Evolutionary conservation across 1,139 yeast genomes (phyloP).

Genomic region (Pichia sp.): DNA sequence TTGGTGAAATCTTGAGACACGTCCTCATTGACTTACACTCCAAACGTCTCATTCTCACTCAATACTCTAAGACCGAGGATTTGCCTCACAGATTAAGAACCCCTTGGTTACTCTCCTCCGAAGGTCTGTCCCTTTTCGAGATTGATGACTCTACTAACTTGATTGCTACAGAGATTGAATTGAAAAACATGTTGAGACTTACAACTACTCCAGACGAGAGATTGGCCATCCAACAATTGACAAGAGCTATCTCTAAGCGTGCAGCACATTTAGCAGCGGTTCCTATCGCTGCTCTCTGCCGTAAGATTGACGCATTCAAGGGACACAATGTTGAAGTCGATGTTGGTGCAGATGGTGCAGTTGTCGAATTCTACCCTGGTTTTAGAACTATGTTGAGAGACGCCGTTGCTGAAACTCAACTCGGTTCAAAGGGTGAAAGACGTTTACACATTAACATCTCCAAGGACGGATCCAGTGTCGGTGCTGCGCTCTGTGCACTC

Average conservation of each 20-base stretch:
- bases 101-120: constrained; percentile 77
- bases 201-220: constrained; percentile 68
- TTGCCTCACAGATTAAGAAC: constrained; percentile 62
- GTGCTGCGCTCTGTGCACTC: constrained; percentile 87
- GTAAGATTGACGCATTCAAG: constrained; percentile 49
- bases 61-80: constrained; percentile 43
- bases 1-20: constrained; percentile 82
- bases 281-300: constrained; percentile 74
- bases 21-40: constrained; percentile 60
- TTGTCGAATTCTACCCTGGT: constrained; percentile 87
- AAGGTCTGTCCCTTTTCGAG: constrained; percentile 74
- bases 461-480: constrained; percentile 93
- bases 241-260: constrained; percentile 73
- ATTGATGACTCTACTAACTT: constrained; percentile 71
- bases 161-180: constrained; percentile 54
- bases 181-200: constrained; percentile 57
- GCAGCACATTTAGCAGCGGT: constrained; percentile 84
- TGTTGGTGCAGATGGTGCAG: constrained; percentile 92
- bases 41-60: constrained; percentile 48
- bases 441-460: constrained; percentile 72
- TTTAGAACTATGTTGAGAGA: constrained; percentile 70
- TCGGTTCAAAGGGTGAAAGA: constrained; percentile 65
- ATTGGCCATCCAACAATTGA: constrained; percentile 57
- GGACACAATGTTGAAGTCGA: constrained; percentile 60
- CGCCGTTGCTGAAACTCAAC: constrained; percentile 61